These are phyloP conservation scores for Hypericum androsaemum DNA, from an alignment of 345 rosid species.

Conservation along the genomic window DNA sequence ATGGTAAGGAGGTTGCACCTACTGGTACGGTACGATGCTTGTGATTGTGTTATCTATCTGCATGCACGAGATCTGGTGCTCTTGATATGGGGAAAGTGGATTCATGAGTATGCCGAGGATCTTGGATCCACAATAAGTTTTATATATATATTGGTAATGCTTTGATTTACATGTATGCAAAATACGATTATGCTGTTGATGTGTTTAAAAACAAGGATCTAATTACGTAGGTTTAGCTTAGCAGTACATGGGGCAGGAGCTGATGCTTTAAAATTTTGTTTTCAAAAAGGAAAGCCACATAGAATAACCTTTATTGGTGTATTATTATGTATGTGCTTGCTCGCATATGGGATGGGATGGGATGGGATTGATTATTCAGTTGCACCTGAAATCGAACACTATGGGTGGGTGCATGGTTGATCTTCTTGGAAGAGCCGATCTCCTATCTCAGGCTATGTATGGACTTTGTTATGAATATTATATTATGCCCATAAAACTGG, in stretches of 20 bases:
- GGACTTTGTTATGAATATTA: conserved; percentile 46
- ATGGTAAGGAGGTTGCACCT: conserved; percentile 38
- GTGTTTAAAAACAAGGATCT: conserved; percentile 59
- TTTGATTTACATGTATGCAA: conserved; percentile 76
- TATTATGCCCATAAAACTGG: conserved; percentile 65
- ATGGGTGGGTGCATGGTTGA: conserved; percentile 84
- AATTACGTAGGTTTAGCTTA: conserved; percentile 59
- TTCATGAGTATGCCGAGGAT: conserved; percentile 45
- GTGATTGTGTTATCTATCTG: conserved; percentile 58
- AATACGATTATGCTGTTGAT: conserved; percentile 54
- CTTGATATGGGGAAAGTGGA: conserved; percentile 63
- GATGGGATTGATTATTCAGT: conserved; percentile 47
- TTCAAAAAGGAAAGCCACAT: conserved; percentile 44
- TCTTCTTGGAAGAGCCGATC: conserved; percentile 68
- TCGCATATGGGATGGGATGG: conserved; percentile 73
- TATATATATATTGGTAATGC: conserved; percentile 65
- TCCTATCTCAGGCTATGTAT: conserved; percentile 53
- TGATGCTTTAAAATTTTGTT: conserved; percentile 59
- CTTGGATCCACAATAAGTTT: conserved; percentile 47
- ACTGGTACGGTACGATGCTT: conserved; percentile 68
- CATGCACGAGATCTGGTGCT: conserved; percentile 79
- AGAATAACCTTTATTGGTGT: conserved; percentile 64
- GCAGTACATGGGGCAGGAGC: conserved; percentile 63
- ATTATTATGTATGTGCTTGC: conserved; percentile 60
- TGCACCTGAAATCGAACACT: conserved; percentile 70